A percentile compares a stretch with the other conserved stretches of the same genome.
phyloP scores from a whole-genome alignment of 2,329 filamentous ascomycete species.

The Colletotrichum falcatum region DNA sequence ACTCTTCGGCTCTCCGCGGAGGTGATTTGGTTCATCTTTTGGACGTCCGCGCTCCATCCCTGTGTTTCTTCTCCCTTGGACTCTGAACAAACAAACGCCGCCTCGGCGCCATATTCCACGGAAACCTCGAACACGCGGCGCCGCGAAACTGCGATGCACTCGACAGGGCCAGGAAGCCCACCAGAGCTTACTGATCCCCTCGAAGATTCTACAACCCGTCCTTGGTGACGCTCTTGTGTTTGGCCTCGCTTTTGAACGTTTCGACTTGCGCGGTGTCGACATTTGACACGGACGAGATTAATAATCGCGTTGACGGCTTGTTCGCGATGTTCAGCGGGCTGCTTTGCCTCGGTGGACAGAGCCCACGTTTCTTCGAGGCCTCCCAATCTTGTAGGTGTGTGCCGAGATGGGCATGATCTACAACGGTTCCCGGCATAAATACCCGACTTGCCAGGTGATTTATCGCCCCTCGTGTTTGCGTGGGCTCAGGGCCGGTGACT shows the following conservation, averaged over 20 bases:
- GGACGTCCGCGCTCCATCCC: slow-evolving; percentile 15
- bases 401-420: slow-evolving; percentile 46
- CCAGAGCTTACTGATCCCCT: slow-evolving; percentile 50
- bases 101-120: slow-evolving; percentile 50
- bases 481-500: slow-evolving; percentile 42
- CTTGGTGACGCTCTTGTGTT: slow-evolving; percentile 35
- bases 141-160: slow-evolving; percentile 49
- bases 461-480: slow-evolving; percentile 33
- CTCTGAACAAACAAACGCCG: slow-evolving; percentile 42
- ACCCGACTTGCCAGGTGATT: neutral
- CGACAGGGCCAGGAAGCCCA: slow-evolving; percentile 50
- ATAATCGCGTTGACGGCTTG: slow-evolving; percentile 45
- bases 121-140: slow-evolving; percentile 49
- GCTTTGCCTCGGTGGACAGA: slow-evolving; percentile 47
- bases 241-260: slow-evolving; percentile 14
- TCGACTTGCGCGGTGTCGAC: slow-evolving; percentile 47
- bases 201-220: slow-evolving; percentile 44
- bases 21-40: slow-evolving; percentile 21
- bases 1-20: slow-evolving; percentile 13
- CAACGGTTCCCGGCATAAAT: slow-evolving; percentile 29
- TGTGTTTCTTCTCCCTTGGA: neutral
- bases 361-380: slow-evolving; percentile 46
- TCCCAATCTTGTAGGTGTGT: slow-evolving; percentile 48
- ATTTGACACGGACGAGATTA: slow-evolving; percentile 46
- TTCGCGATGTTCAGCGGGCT: slow-evolving; percentile 47